A percentile compares a stretch with the other conserved stretches of the same genome.
These are phyloP conservation scores for Lentinula detonsa DNA, from an alignment of 768 basidiomycete species.

Conservation along the genomic window DNA sequence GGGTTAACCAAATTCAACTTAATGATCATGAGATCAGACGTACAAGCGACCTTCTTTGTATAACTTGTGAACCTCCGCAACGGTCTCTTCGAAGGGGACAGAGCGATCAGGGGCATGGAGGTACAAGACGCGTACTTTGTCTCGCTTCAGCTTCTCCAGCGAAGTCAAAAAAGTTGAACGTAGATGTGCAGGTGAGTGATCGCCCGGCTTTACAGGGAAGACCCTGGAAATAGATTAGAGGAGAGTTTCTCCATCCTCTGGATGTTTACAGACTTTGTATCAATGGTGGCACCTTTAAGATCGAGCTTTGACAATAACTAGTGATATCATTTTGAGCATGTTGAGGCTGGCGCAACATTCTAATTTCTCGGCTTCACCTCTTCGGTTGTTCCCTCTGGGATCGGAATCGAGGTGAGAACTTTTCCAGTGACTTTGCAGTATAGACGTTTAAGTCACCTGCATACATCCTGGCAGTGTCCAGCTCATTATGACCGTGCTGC, in stretches of 20 bases:
- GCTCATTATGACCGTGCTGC: constrained; percentile 32
- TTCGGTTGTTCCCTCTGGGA: constrained; percentile 40
- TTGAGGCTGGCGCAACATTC: neutral
- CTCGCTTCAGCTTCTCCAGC: constrained; percentile 22
- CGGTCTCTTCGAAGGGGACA: constrained; percentile 42
- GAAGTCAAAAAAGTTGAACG: constrained; percentile 31
- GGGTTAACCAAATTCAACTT: neutral
- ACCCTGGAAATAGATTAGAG: constrained; percentile 21
- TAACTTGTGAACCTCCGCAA: constrained; percentile 34
- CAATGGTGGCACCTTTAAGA: constrained; percentile 32
- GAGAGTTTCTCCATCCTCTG: neutral
- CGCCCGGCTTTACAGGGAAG: constrained; percentile 31
- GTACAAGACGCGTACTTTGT: constrained; percentile 34
- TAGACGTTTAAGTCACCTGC: constrained; percentile 10
- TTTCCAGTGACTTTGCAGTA: too few species aligned
- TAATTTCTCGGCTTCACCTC: constrained; percentile 21
- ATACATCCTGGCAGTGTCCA: constrained; percentile 47
- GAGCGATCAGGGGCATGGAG: constrained; percentile 45
- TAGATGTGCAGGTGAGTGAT: constrained; percentile 29
- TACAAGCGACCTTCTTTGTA: constrained; percentile 41
- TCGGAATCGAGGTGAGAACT: neutral
- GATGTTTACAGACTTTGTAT: constrained; percentile 36
- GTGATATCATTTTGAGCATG: neutral
- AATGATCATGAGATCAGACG: constrained; percentile 10
- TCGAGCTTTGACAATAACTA: constrained; percentile 36